These are phyloP conservation scores for Coemansia asiatica DNA, from an alignment of 192 early-diverging fungal genomes.

Conservation along the genomic window DNA sequence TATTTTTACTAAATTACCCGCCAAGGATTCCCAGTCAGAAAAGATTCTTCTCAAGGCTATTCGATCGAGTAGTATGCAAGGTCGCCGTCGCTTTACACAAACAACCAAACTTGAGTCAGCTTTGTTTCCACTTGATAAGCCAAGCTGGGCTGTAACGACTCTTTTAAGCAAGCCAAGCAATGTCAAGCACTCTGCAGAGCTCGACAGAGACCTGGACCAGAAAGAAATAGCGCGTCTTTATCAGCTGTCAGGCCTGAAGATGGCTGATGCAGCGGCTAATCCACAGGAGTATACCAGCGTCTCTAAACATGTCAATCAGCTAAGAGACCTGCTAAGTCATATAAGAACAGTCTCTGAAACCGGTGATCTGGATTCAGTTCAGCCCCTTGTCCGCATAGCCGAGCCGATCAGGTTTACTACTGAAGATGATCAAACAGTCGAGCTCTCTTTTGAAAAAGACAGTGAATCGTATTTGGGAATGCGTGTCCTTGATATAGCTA, in stretches of 20 bases:
- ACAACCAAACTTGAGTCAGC: background rate
- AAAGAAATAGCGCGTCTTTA: conserved; percentile 25
- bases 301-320: conserved; percentile 30
- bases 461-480: conserved; percentile 10
- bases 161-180: conserved; percentile 16
- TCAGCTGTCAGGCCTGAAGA: conserved; percentile 27
- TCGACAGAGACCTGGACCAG: conserved; percentile 8
- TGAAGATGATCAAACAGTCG: conserved; percentile 8
- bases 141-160: conserved; percentile 25
- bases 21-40: too few relatives aligned
- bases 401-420: conserved; percentile 33
- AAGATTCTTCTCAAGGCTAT: too few relatives aligned
- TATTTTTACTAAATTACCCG: too few relatives aligned
- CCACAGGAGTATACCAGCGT: conserved; percentile 10
- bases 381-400: conserved; percentile 34
- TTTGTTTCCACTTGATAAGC: conserved; percentile 22
- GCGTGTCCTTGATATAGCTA: conserved; percentile 13
- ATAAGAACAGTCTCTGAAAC: conserved; percentile 20
- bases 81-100: too few relatives aligned
- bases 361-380: conserved; percentile 22
- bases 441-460: conserved; percentile 4
- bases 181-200: conserved; percentile 5
- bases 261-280: conserved; percentile 15
- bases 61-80: too few relatives aligned
- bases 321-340: conserved; percentile 44